A percentile compares a stretch with the other conserved stretches of the same genome.
Evolutionary conservation across 169 alveolate genomes (phyloP).

Genomic region (Amoebophrya sp.): DNA sequence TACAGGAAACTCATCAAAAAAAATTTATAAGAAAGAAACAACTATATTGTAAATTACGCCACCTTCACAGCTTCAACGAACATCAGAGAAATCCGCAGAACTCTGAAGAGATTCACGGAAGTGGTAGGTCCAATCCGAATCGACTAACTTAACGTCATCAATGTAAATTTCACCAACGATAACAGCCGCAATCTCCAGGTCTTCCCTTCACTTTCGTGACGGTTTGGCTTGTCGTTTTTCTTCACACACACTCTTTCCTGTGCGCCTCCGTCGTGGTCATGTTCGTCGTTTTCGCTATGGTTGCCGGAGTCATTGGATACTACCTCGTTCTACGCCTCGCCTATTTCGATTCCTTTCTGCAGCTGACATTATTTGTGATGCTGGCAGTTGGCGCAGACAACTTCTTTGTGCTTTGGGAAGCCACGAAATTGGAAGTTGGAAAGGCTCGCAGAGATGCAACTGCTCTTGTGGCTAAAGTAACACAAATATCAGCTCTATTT

Average conservation of each 20-base stretch:
- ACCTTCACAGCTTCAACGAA: too few species aligned
- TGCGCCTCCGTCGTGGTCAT: not conserved
- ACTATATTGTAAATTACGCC: too few species aligned
- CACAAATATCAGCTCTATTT: too few species aligned
- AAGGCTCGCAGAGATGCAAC: not conserved
- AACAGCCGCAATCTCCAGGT: too few species aligned
- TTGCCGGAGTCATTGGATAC: not conserved
- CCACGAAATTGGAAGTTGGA: not conserved
- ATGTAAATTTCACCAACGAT: too few species aligned
- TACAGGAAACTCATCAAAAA: too few species aligned
- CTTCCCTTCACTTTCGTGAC: not conserved
- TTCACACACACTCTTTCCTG: not conserved
- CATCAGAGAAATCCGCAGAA: too few species aligned
- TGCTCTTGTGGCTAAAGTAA: too few species aligned
- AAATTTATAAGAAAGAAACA: too few species aligned
- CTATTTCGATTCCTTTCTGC: not conserved
- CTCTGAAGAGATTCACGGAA: too few species aligned
- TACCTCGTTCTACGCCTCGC: not conserved
- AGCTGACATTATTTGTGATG: conserved; percentile 3
- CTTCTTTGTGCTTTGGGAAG: not conserved
- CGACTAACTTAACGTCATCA: too few species aligned
- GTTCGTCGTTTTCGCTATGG: not conserved
- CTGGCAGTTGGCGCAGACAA: conserved; percentile 18
- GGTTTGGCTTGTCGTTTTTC: not conserved
- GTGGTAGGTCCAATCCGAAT: too few species aligned